Conservation (phyloP, 23 red algal genomes). For the Pyropia haitanensis region DNA sequence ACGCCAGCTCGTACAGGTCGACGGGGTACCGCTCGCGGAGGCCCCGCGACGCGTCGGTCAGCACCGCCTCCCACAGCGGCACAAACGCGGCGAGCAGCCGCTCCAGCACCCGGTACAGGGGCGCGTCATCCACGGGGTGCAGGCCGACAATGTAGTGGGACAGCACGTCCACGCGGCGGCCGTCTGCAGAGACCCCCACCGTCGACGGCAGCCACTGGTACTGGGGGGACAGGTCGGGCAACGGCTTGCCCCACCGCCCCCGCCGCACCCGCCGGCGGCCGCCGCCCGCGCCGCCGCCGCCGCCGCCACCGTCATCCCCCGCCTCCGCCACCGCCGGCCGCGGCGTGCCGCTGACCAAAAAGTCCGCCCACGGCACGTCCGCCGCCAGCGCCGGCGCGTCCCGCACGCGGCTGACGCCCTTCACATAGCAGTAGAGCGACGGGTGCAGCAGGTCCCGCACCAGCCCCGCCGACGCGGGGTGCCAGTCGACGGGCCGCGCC, state of each 20-base stretch:
- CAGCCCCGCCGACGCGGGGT: neutral
- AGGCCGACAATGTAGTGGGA: neutral
- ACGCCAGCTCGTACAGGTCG: neutral
- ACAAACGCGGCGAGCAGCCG: neutral
- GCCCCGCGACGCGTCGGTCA: neutral
- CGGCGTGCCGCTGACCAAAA: neutral
- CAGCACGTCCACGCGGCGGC: neutral
- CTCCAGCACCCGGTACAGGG: neutral
- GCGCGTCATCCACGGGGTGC: neutral
- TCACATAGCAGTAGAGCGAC: neutral
- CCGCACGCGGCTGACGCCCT: neutral
- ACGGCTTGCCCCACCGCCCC: no score
- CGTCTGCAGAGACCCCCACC: neutral
- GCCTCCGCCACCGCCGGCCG: neutral
- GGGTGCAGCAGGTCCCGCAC: conserved; percentile 1
- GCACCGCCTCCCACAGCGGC: neutral
- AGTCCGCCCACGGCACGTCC: neutral
- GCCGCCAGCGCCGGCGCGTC: neutral
- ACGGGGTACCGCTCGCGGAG: neutral
- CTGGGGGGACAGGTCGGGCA: neutral
- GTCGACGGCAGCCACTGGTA: neutral
- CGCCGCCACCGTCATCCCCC: no score
- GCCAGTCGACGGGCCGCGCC: neutral
- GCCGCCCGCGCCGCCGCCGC: no score
- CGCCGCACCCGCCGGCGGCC: no score